phyloP scores from a whole-genome alignment of 345 rosid species.

The Clausena lansium region DNA sequence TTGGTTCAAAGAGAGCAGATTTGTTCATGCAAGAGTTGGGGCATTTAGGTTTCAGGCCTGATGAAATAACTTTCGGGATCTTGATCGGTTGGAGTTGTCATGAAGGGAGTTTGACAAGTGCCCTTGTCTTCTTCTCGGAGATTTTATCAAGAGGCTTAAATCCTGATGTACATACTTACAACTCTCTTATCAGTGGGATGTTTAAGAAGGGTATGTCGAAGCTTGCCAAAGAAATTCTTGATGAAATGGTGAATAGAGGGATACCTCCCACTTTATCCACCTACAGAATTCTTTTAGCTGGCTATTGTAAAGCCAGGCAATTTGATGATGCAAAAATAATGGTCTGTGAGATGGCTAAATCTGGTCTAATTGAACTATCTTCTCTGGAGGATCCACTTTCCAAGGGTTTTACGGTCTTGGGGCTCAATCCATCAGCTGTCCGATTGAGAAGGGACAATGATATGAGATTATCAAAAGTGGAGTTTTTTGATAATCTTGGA shows the following conservation, averaged over 20 bases:
- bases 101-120: constrained; percentile 51
- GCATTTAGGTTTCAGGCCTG: constrained; percentile 52
- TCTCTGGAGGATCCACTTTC: constrained; percentile 56
- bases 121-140: constrained; percentile 50
- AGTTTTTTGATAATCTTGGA: constrained; percentile 75
- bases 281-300: constrained; percentile 56
- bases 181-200: constrained; percentile 56
- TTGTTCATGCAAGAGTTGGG: constrained; percentile 54
- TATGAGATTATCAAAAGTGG: constrained; percentile 48
- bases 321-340: constrained; percentile 58
- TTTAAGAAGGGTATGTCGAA: constrained; percentile 60
- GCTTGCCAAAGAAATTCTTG: constrained; percentile 40
- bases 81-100: constrained; percentile 69
- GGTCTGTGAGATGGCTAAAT: constrained; percentile 50
- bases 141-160: constrained; percentile 51
- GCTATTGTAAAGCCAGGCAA: constrained; percentile 68
- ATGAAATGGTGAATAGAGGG: constrained; percentile 62
- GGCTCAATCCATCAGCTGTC: constrained; percentile 57
- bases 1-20: constrained; percentile 55
- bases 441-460: constrained; percentile 69
- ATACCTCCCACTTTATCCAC: constrained; percentile 37
- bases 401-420: constrained; percentile 54
- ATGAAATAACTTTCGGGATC: constrained; percentile 62
- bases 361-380: constrained; percentile 45
- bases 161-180: constrained; percentile 47